A percentile compares a stretch with the other conserved stretches of the same genome.
phyloP scores from a whole-genome alignment of 805 yeast genomes.

The Saccharomycopsis javanensis region DNA sequence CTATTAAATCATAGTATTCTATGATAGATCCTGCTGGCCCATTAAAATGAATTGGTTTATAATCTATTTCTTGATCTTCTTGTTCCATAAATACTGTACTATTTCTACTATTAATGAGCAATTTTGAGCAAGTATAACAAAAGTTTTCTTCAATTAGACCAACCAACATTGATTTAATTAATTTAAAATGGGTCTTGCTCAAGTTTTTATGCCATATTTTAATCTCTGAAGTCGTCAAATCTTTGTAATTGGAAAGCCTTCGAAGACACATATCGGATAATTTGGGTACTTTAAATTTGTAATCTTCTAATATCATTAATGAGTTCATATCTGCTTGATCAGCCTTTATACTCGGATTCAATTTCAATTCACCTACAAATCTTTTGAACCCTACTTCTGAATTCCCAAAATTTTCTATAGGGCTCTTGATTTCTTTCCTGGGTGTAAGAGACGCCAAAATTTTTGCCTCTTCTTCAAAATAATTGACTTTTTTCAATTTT shows the following conservation, averaged over 20 bases:
- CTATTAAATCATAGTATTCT: constrained; percentile 17
- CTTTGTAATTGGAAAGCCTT: constrained; percentile 9
- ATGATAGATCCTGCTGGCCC: constrained; percentile 8
- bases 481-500: background rate
- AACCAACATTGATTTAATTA: constrained; percentile 9
- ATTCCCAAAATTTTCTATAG: constrained; percentile 1
- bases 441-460: background rate
- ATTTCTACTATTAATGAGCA: constrained; percentile 3
- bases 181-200: constrained; percentile 8
- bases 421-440: background rate
- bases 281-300: constrained; percentile 7
- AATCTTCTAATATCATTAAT: background rate
- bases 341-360: background rate
- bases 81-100: background rate
- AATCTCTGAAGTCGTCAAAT: constrained; percentile 13
- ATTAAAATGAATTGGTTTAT: background rate
- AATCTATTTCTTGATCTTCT: background rate
- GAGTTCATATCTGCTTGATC: background rate
- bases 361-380: constrained; percentile 10
- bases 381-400: constrained; percentile 1
- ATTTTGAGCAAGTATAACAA: constrained; percentile 14
- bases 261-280: constrained; percentile 16
- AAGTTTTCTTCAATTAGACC: constrained; percentile 2
- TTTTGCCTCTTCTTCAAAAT: background rate
- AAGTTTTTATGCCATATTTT: constrained; percentile 12